Base-by-base conservation (phyloP, 2,329 filamentous ascomycete species). In the Talaromyces sp. region DNA sequence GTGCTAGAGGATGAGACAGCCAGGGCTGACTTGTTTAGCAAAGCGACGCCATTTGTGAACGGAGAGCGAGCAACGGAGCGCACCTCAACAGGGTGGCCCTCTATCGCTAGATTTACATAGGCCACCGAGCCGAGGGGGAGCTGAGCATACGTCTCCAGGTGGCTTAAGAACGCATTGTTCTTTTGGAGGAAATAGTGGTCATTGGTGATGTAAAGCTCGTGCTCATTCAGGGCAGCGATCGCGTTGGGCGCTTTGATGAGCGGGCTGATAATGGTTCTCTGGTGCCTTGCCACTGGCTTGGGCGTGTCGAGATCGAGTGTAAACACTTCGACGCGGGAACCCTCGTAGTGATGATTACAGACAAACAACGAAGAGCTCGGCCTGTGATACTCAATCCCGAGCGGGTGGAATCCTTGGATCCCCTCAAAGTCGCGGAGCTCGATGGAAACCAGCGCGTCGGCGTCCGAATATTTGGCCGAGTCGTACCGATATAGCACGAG, bases 131-230 rank as follows among this genome's bases (percentile, higher is more conserved):
- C 65, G 5, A 63, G 59, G 0, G 64, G 64, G 9, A 61, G 59
- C 4, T 50, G 64, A 0, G 44, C 18, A 53, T 65, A 65, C 14
- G 65, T 67, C 34, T 67, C 65, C 1, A 56, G 7, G 30, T 61
- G 56, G 18, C 58, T 36, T 3, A 61, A 33, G 2, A 27, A 3
- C 2, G 64, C 61, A 6, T 44, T 27, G 4, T 64, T 47, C 18
- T 34, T 27, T 10, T 53, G 40, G 7, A 56, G 59, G 12, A 60
- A 56, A 51, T 62, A 61, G 61, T 67, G 65, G 57, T 67, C 65
- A 47, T 64, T 67, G 14, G 56, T 67, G 10, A 67, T 54, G 59
- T 66, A 67, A 12, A 67, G 34, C 31, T 66, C 64, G 4, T 61
- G 52, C 4, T 23, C 36, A 12, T 27, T 62, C 9, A 67, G 23